Conservation (phyloP, 2,329 filamentous ascomycete genomes). For the Pleomassaria siparia region DNA sequence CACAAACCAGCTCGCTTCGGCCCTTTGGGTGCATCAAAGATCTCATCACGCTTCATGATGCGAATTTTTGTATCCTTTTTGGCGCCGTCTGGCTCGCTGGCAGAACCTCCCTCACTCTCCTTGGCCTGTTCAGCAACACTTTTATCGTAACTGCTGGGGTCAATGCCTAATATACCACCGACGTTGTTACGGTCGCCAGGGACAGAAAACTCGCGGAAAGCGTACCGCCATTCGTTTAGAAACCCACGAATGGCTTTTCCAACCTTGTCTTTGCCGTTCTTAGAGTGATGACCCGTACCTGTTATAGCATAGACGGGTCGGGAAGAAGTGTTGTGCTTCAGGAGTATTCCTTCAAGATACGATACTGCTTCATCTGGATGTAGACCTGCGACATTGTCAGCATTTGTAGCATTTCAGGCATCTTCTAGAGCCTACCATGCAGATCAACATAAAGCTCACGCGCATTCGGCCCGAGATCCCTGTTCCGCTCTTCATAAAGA, state of each 20-base stretch:
- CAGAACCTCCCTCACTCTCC: conserved; percentile 27
- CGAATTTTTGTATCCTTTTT: conserved; percentile 40
- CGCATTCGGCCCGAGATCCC: conserved; percentile 55
- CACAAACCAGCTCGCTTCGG: conserved; percentile 34
- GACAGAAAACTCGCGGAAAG: conserved; percentile 93
- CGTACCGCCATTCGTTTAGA: conserved; percentile 93
- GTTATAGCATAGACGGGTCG: conserved; percentile 92
- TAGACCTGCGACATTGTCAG: conserved; percentile 56
- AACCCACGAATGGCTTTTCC: conserved; percentile 90
- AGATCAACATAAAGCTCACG: conserved; percentile 91
- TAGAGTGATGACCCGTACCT: conserved; percentile 94
- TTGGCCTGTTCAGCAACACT: conserved; percentile 41
- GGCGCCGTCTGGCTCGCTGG: conserved; percentile 19
- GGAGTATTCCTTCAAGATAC: conserved; percentile 84
- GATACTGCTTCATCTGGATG: conserved; percentile 96
- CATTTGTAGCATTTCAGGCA: not conserved
- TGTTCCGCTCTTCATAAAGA: conserved; percentile 92
- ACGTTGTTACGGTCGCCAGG: conserved; percentile 89
- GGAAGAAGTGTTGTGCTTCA: conserved; percentile 73
- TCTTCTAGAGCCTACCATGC: conserved; percentile 58
- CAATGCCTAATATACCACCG: conserved; percentile 65
- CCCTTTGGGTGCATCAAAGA: conserved; percentile 39
- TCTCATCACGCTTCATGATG: conserved; percentile 43
- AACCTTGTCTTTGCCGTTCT: conserved; percentile 98
- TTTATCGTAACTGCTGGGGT: conserved; percentile 61